Evolutionary conservation across 164 flowering plant species (phyloP), one percentile per base, ranked within the genome.

Genomic region (Umbilicus rupestris): DNA sequence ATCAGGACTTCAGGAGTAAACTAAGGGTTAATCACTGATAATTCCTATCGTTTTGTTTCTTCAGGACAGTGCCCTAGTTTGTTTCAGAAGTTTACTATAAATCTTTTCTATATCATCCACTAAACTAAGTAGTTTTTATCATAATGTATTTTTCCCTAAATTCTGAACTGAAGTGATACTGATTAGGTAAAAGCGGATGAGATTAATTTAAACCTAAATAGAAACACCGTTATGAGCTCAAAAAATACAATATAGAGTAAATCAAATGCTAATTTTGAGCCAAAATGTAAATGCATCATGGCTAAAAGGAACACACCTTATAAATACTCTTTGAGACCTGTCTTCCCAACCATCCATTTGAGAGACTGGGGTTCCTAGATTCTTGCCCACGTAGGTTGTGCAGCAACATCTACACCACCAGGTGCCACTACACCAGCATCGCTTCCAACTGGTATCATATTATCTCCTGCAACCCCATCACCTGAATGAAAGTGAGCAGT

Each of bases 381-480:
- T 24, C 31, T 55, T 55, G 4, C 19, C 60, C 33, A 28, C 9
- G 8, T 55, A 26, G 33, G 60, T 28, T 55, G 33, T 55, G 60
- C 31, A 55, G 33, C 60, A 55, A 24, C 19, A 52, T 52, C 2
- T 14, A 14, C 60, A 7, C 7, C 60, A 55, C 33, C 60, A 28
- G 31, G 60, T 14, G 33, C 60, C 5, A 8, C 60, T 55, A 5
- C 15, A 55, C 60, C 60, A 55, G 17, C 35, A 28, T 9, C 14
- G 60, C 60, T 55, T 55, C 60, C 33, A 11, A 55, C 17, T 55
- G 60, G 60, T 28, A 55, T 7, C 33, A 55, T 55, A 55, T 55
- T 55, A 14, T 55, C 35, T 3, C 60, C 60, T 26, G 60, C 60
- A 28, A 55, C 28, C 33, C 60, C 60, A 17, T 55, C 60, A 55